Evolutionary conservation across 768 basidiomycete genomes (phyloP).

Genomic region (Boletellus emodensis): DNA sequence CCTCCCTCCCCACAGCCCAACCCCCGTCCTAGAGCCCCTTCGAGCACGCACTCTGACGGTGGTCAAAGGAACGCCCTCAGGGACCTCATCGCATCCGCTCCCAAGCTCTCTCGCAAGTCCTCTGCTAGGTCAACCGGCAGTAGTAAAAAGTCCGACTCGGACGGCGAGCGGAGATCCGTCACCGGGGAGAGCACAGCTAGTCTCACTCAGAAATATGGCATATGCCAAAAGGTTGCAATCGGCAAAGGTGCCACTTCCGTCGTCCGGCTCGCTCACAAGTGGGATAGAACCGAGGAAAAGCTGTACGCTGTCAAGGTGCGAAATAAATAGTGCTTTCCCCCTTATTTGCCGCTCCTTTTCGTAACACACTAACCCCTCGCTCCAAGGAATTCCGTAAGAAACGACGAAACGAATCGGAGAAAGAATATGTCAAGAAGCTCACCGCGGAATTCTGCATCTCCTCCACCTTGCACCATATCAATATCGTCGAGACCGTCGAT

Average conservation of each 20-base stretch:
- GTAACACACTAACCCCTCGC: background rate
- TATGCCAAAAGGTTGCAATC: slow-evolving; percentile 95
- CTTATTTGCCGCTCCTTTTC: background rate
- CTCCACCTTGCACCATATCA: slow-evolving; percentile 88
- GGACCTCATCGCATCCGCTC: slow-evolving; percentile 66
- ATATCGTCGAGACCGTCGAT: slow-evolving; percentile 98
- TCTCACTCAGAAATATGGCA: slow-evolving; percentile 88
- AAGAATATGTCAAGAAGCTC: slow-evolving; percentile 99
- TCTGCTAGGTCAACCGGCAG: slow-evolving; percentile 68
- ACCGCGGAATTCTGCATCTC: slow-evolving; percentile 99
- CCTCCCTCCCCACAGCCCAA: slow-evolving; percentile 17
- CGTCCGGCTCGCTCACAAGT: slow-evolving; percentile 95
- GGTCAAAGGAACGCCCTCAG: slow-evolving; percentile 81
- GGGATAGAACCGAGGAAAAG: slow-evolving; percentile 96
- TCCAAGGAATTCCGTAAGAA: slow-evolving; percentile 94
- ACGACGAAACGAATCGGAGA: slow-evolving; percentile 96
- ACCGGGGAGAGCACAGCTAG: slow-evolving; percentile 52
- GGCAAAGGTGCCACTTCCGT: slow-evolving; percentile 99
- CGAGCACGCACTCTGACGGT: slow-evolving; percentile 51
- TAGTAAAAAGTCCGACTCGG: slow-evolving; percentile 67
- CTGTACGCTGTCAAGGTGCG: slow-evolving; percentile 95
- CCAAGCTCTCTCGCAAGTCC: slow-evolving; percentile 69
- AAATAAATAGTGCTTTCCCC: background rate
- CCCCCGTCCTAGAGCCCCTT: slow-evolving; percentile 36
- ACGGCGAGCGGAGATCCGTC: slow-evolving; percentile 42